Base-by-base conservation (phyloP, 352 stramenopile species). In the Phytophthora pseudosyringae region DNA sequence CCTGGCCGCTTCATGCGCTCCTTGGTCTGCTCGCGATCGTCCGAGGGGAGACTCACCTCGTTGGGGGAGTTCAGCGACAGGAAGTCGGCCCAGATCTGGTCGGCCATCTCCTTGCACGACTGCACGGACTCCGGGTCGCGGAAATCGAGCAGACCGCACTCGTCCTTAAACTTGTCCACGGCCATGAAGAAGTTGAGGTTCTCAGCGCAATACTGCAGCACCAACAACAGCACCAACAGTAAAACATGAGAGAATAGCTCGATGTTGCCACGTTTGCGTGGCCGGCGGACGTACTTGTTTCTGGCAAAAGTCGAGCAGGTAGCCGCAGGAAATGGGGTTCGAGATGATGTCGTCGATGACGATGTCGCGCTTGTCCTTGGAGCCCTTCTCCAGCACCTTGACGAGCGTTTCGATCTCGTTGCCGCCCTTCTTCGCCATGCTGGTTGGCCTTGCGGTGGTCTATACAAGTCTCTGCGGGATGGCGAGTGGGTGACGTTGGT, bases 101-200 rank as follows among this genome's bases (percentile, higher is more conserved):
- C 86, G 10, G 83, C 83, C 81, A 94, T 91, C 60, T 91, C 84
- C 51, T 91, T 91, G 69, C 82, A 93, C 33, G 84, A 93, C 59
- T 80, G 83, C 46, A 91, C 76, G 6, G 82, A 86, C 64, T 93
- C 83, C n/a, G 77, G 73, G 64, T 93, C 86, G 59, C 84, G 77
- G 63, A 94, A 93, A 59, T 93, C 83, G 21, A 93, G 69, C 25
- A 94, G 71, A 6, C 76, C 78, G 48, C 83, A 91, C 60, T 89
- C 79, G 51, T 94, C 86, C 56, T 94, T 93, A 71, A 92, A 93
- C 53, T 92, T 92, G 69, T 93, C 86, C 1, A 93, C 86, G 3
- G 86, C 86, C 86, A 94, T 92, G 70, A 94, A 91, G 69, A 94
- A 91, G 48, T 93, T 93, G 16, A 94, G 67, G 71, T 94, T 93